These are phyloP conservation scores for Xylaria sp. DNA, from an alignment of 2,329 filamentous ascomycete genomes.

Conservation along the genomic window DNA sequence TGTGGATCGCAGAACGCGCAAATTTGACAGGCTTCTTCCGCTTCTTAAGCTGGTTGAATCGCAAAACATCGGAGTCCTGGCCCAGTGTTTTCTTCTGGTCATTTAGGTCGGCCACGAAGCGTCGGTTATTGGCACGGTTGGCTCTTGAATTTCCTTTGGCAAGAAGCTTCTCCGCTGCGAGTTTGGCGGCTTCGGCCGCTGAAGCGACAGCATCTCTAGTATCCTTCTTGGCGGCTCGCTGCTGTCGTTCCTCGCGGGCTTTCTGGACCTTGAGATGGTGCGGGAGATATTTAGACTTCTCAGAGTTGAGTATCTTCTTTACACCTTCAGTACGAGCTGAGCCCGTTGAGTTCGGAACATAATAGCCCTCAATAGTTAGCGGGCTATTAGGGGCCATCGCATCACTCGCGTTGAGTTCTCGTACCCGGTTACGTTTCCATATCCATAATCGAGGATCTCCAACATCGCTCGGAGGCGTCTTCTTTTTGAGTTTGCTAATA, in stretches of 20 bases:
- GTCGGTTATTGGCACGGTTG: slow-evolving; percentile 94
- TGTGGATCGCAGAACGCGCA: slow-evolving; percentile 96
- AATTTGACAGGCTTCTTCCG: slow-evolving; percentile 99
- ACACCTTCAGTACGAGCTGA: slow-evolving; percentile 91
- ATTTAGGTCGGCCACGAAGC: slow-evolving; percentile 93
- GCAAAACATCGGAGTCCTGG: slow-evolving; percentile 87
- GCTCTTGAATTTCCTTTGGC: slow-evolving; percentile 92
- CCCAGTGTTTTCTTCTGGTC: slow-evolving; percentile 90
- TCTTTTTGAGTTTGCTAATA: slow-evolving; percentile 60
- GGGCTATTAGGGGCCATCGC: slow-evolving; percentile 50
- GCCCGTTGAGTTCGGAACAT: slow-evolving; percentile 86
- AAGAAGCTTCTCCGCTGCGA: slow-evolving; percentile 81
- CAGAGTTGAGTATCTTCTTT: slow-evolving; percentile 95
- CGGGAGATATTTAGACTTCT: slow-evolving; percentile 97
- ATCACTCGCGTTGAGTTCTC: slow-evolving; percentile 63
- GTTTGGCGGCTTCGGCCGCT: slow-evolving; percentile 76
- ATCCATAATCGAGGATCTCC: slow-evolving; percentile 66
- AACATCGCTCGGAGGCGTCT: slow-evolving; percentile 57
- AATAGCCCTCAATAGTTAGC: slow-evolving; percentile 71
- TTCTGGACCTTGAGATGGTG: slow-evolving; percentile 97
- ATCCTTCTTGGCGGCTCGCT: slow-evolving; percentile 71
- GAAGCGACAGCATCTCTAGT: slow-evolving; percentile 73
- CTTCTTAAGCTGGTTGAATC: slow-evolving; percentile 99
- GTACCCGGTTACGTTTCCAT: slow-evolving; percentile 67
- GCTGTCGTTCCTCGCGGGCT: slow-evolving; percentile 90